Percentiles rank a stretch among this genome's conserved stretches.
Evolutionary conservation across 306 rosid species (phyloP).

Genomic region (Styphnolobium japonicum): DNA sequence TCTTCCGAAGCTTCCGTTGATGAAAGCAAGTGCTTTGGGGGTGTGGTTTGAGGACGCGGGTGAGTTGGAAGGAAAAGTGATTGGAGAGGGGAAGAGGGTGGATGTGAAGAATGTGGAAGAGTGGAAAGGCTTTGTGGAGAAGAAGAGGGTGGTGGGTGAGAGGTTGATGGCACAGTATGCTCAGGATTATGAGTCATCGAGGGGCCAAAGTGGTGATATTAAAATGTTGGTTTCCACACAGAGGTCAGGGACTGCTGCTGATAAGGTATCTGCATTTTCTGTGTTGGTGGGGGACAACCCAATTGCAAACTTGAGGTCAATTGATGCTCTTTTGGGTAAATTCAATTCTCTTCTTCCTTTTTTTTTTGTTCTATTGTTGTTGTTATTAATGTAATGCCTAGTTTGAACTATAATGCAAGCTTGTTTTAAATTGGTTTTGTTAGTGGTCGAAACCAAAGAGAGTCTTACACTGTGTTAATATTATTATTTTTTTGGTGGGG

Average conservation of each 20-base stretch:
- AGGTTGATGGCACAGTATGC: slow-evolving; percentile 81
- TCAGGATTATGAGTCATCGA: slow-evolving; percentile 69
- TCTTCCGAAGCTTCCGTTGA: slow-evolving; percentile 74
- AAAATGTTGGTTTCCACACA: slow-evolving; percentile 82
- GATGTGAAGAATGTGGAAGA: slow-evolving; percentile 50
- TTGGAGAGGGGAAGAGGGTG: slow-evolving; percentile 56
- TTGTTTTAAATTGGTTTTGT: slow-evolving; percentile 6
- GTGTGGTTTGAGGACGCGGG: slow-evolving; percentile 77
- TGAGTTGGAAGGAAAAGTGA: slow-evolving; percentile 62
- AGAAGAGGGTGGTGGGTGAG: slow-evolving; percentile 73
- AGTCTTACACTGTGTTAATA: not conserved
- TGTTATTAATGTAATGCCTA: not conserved
- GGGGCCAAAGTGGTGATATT: slow-evolving; percentile 85
- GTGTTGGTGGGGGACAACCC: slow-evolving; percentile 90
- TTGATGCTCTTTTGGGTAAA: slow-evolving; percentile 84
- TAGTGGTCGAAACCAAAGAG: not conserved
- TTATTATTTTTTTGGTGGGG: not conserved
- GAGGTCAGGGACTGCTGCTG: slow-evolving; percentile 93
- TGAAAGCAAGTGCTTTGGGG: slow-evolving; percentile 60
- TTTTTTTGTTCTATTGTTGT: not conserved
- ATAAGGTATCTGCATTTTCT: slow-evolving; percentile 87
- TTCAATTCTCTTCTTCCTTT: not conserved
- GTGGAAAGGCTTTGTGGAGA: slow-evolving; percentile 70
- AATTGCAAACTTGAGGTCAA: slow-evolving; percentile 76
- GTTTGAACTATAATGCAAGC: not conserved